phyloP scores from a whole-genome alignment of 2,329 filamentous ascomycete species.

The Leptographium radiaticola region DNA sequence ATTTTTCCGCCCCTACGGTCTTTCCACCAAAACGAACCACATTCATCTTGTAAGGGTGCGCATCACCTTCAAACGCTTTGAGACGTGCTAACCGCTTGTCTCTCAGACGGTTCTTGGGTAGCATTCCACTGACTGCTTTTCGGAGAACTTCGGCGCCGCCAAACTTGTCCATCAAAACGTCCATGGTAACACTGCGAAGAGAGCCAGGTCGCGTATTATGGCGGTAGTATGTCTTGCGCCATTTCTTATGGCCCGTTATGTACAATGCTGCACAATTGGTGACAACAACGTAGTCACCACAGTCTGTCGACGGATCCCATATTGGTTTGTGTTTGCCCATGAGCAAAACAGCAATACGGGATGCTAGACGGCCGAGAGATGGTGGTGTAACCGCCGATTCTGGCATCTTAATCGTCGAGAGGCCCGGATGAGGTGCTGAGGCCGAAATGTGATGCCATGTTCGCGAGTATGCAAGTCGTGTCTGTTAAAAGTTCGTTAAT shows the following conservation, averaged over 20 bases:
- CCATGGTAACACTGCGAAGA: slow-evolving; percentile 84
- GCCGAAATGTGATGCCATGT: slow-evolving; percentile 83
- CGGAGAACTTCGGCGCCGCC: slow-evolving; percentile 84
- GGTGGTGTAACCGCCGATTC: slow-evolving; percentile 46
- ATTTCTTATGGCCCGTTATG: slow-evolving; percentile 82
- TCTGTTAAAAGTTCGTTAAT: slow-evolving; percentile 37
- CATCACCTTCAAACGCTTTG: slow-evolving; percentile 90
- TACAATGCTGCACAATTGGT: slow-evolving; percentile 78
- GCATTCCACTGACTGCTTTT: slow-evolving; percentile 89
- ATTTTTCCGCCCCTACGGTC: slow-evolving; percentile 37
- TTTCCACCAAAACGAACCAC: slow-evolving; percentile 59
- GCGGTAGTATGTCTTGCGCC: slow-evolving; percentile 90
- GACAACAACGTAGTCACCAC: slow-evolving; percentile 96
- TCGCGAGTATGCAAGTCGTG: slow-evolving; percentile 88
- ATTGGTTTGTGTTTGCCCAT: slow-evolving; percentile 99
- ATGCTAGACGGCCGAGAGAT: slow-evolving; percentile 80
- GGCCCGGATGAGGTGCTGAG: slow-evolving; percentile 48
- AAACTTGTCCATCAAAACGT: slow-evolving; percentile 84
- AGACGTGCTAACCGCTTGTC: slow-evolving; percentile 77
- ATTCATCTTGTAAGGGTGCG: slow-evolving; percentile 86
- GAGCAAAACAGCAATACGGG: slow-evolving; percentile 70
- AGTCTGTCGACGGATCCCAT: slow-evolving; percentile 93
- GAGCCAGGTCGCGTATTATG: slow-evolving; percentile 85
- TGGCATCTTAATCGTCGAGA: slow-evolving; percentile 39
- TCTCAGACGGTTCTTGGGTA: slow-evolving; percentile 89